Evolutionary conservation across 2,329 filamentous ascomycete genomes (phyloP).

Genomic region (Herpotrichia juniperi): DNA sequence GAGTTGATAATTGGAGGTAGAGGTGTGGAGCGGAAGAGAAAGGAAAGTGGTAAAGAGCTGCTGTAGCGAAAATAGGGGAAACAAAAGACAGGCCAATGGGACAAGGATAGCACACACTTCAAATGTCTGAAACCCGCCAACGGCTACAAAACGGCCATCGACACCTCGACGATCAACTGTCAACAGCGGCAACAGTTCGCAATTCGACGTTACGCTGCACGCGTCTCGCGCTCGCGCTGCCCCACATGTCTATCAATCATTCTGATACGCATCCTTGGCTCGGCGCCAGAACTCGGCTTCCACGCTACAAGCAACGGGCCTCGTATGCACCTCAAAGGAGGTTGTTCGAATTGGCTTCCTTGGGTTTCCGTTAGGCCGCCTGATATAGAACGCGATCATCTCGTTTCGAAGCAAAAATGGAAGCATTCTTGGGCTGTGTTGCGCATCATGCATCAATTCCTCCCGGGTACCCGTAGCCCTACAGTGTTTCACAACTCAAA

Average conservation of each 20-base stretch:
- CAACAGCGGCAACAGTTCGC: background rate
- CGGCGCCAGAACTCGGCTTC: slow-evolving; percentile 9
- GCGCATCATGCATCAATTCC: background rate
- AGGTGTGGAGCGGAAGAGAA: slow-evolving; percentile 1
- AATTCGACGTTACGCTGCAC: background rate
- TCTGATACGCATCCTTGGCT: background rate
- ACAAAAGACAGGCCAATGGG: slow-evolving; percentile 4
- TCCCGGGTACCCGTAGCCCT: background rate
- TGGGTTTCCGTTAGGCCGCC: background rate
- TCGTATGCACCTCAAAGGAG: slow-evolving; percentile 19
- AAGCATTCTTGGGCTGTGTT: slow-evolving; percentile 9
- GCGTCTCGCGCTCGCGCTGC: background rate
- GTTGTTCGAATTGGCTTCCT: background rate
- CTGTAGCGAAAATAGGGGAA: slow-evolving; percentile 6
- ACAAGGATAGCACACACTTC: slow-evolving; percentile 8
- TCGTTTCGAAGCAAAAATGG: slow-evolving; percentile 18
- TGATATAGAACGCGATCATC: slow-evolving; percentile 21
- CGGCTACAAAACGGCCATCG: background rate
- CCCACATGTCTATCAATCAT: background rate
- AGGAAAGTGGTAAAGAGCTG: background rate
- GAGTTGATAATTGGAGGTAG: slow-evolving; percentile 5
- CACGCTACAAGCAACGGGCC: slow-evolving; percentile 2
- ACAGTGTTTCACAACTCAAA: slow-evolving; percentile 14
- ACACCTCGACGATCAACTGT: background rate
- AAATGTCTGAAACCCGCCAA: slow-evolving; percentile 11